A percentile compares a stretch with the other conserved stretches of the same genome.
phyloP scores from a whole-genome alignment of 805 yeast species.

The Metschnikowia koreensis region DNA sequence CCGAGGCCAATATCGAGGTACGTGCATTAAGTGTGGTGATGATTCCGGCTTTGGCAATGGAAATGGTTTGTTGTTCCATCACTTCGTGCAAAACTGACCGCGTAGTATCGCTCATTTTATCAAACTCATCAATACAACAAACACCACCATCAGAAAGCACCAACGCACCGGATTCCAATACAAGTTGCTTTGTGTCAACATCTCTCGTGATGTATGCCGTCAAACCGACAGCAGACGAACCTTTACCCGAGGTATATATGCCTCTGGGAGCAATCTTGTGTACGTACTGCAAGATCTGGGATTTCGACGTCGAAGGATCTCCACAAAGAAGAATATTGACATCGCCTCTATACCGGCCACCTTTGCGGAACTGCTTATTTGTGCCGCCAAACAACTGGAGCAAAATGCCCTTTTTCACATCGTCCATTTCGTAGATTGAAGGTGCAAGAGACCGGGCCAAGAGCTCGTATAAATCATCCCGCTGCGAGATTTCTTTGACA shows the following conservation, averaged over 20 bases:
- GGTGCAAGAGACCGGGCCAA: conserved; percentile 93
- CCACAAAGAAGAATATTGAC: conserved; percentile 90
- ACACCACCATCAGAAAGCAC: conserved; percentile 97
- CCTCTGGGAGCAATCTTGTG: conserved; percentile 98
- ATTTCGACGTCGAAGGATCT: conserved; percentile 97
- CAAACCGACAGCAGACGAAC: conserved; percentile 98
- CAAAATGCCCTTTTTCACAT: conserved; percentile 91
- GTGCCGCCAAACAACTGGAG: conserved; percentile 95
- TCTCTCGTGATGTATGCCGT: conserved; percentile 97
- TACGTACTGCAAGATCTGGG: conserved; percentile 90
- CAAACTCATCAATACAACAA: conserved; percentile 98
- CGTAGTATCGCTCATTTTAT: conserved; percentile 93
- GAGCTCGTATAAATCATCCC: conserved; percentile 82
- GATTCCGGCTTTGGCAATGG: conserved; percentile 97
- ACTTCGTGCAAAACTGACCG: conserved; percentile 96
- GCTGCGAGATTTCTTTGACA: conserved; percentile 58
- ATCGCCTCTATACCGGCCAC: conserved; percentile 96
- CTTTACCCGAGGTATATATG: conserved; percentile 96
- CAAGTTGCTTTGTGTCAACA: conserved; percentile 88
- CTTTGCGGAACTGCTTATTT: conserved; percentile 80
- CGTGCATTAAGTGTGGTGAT: conserved; percentile 96
- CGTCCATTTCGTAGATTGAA: conserved; percentile 94
- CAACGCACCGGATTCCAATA: conserved; percentile 92
- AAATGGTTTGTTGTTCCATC: conserved; percentile 98
- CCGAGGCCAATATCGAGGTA: conserved; percentile 93